Conservation (phyloP, 2,329 filamentous ascomycete species). For the Colletotrichum sp. region DNA sequence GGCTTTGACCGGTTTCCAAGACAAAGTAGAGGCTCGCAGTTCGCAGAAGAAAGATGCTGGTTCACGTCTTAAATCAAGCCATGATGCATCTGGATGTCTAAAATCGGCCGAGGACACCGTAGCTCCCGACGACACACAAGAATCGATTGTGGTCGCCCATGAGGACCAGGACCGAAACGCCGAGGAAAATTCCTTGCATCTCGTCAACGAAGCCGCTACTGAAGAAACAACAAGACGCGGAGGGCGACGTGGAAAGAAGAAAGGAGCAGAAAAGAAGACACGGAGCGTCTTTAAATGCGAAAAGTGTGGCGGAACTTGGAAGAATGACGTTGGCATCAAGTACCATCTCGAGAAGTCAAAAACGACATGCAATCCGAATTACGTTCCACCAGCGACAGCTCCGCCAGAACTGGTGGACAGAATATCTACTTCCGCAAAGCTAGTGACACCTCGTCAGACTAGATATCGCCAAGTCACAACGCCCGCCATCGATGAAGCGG, state of each 20-base stretch:
- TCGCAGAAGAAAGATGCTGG: background rate
- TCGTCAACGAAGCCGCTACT: background rate
- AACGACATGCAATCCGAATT: constrained; percentile 58
- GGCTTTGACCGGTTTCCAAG: background rate
- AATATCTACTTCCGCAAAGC: background rate
- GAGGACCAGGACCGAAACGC: background rate
- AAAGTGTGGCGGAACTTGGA: constrained; percentile 60
- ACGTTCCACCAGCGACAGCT: constrained; percentile 30
- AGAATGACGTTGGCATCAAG: constrained; percentile 62
- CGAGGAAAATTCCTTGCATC: background rate
- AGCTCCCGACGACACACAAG: background rate
- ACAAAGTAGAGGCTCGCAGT: background rate
- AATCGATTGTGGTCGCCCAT: background rate
- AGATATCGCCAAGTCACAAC: background rate
- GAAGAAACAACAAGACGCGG: background rate
- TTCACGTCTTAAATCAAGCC: background rate
- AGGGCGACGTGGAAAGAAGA: constrained; percentile 7
- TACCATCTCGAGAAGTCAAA: constrained; percentile 63
- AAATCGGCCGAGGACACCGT: background rate
- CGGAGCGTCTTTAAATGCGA: constrained; percentile 49
- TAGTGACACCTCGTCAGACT: background rate
- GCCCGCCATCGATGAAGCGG: background rate
- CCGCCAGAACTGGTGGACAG: background rate
- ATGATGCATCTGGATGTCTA: background rate
- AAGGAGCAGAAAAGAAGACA: background rate